phyloP scores from a whole-genome alignment of 2,329 filamentous ascomycete species.

The Phyllosticta citrichinensis region DNA sequence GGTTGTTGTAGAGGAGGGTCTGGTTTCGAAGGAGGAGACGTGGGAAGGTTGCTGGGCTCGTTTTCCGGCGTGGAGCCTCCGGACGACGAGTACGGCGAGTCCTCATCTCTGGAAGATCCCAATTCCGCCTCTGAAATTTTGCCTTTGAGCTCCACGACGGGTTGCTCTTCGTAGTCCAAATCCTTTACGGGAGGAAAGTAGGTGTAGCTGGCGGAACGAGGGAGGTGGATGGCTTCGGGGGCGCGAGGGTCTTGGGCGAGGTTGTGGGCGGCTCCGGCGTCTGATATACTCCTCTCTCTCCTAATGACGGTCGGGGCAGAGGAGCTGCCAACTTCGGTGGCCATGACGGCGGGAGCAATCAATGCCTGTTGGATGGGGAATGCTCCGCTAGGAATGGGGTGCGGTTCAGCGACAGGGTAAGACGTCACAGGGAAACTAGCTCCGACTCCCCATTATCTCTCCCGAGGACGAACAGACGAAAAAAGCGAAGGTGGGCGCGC shows the following conservation, averaged over 20 bases:
- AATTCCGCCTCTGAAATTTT: slow-evolving; percentile 24
- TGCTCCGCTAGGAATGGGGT: slow-evolving; percentile 7
- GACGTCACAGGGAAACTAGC: slow-evolving; percentile 5
- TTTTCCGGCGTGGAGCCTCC: slow-evolving; percentile 36
- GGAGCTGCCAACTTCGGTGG: slow-evolving; percentile 1
- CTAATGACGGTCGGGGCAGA: not conserved
- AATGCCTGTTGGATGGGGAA: slow-evolving; percentile 8
- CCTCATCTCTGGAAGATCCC: slow-evolving; percentile 18
- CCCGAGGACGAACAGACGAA: not conserved
- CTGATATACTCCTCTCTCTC: slow-evolving; percentile 9
- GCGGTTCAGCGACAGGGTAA: slow-evolving; percentile 1
- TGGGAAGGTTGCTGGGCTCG: slow-evolving; percentile 21
- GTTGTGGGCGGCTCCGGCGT: slow-evolving; percentile 1
- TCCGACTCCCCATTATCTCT: slow-evolving; percentile 9
- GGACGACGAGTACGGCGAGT: slow-evolving; percentile 31
- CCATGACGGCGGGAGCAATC: slow-evolving; percentile 6
- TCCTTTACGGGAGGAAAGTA: slow-evolving; percentile 31
- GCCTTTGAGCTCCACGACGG: slow-evolving; percentile 20
- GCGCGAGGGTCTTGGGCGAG: slow-evolving; percentile 13
- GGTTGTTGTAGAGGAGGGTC: slow-evolving; percentile 2
- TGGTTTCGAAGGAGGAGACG: slow-evolving; percentile 10
- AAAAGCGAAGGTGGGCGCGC: not conserved
- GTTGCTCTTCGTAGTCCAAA: slow-evolving; percentile 20
- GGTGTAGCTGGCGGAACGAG: slow-evolving; percentile 31
- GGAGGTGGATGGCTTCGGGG: slow-evolving; percentile 21